Conservation (phyloP, 169 alveolate species). For the Babesia bovis region DNA sequence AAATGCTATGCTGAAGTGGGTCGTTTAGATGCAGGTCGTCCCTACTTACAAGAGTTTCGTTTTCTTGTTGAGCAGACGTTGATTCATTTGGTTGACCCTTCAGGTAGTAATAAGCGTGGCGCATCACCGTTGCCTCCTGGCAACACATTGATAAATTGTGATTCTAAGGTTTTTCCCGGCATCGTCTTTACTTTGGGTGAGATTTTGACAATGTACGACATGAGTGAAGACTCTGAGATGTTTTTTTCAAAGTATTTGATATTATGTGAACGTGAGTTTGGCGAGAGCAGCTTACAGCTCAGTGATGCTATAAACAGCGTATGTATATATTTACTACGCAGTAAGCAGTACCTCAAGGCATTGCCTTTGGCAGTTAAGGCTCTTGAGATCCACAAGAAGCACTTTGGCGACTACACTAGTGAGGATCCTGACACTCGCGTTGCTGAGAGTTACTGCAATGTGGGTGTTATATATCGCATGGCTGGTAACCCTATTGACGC, state of each 20-base stretch:
- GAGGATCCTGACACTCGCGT: conserved; percentile 76
- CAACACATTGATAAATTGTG: conserved; percentile 56
- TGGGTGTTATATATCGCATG: conserved; percentile 77
- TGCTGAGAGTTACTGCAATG: conserved; percentile 82
- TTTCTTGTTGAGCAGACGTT: conserved; percentile 81
- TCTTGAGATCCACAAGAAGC: conserved; percentile 69
- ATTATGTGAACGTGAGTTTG: conserved; percentile 35
- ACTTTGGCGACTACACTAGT: conserved; percentile 72
- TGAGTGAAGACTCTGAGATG: conserved; percentile 56
- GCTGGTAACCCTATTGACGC: conserved; percentile 79
- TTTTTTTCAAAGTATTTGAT: conserved; percentile 60
- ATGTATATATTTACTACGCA: conserved; percentile 67
- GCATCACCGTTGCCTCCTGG: not conserved
- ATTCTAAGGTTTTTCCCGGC: conserved; percentile 40
- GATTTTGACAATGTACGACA: conserved; percentile 49
- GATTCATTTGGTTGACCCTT: conserved; percentile 61
- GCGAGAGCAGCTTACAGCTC: conserved; percentile 41
- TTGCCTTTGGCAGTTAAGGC: conserved; percentile 69
- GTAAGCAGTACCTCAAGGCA: conserved; percentile 74
- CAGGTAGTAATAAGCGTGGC: not conserved
- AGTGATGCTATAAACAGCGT: conserved; percentile 75
- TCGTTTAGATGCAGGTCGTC: conserved; percentile 72
- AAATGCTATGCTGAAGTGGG: conserved; percentile 82
- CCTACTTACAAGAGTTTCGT: conserved; percentile 73
- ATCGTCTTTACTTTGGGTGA: conserved; percentile 59